A percentile compares a stretch with the other conserved stretches of the same genome.
Conservation (phyloP, 169 alveolate genomes). For the Cryptosporidium felis region DNA sequence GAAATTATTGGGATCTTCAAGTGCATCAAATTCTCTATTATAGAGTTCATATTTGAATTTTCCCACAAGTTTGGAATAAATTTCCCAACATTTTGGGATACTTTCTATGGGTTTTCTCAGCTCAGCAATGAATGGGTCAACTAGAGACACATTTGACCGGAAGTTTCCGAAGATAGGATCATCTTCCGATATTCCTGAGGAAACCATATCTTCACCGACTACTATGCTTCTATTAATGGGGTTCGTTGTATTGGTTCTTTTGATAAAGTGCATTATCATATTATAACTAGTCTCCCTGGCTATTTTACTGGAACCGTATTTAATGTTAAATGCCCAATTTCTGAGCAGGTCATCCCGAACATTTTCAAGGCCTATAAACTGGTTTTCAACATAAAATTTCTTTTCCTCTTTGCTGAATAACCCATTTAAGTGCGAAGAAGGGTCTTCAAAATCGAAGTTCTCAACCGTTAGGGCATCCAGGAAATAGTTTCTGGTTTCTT, state of each 20-base stretch:
- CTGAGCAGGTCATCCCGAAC: conserved; percentile 37
- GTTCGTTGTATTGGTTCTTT: background rate
- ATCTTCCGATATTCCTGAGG: too few relatives aligned
- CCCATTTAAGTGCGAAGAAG: background rate
- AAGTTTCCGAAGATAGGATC: too few relatives aligned
- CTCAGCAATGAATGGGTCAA: background rate
- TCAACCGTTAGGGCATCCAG: too few relatives aligned
- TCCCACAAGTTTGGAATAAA: background rate
- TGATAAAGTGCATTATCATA: conserved; percentile 8
- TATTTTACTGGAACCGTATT: conserved; percentile 28
- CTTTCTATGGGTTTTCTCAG: background rate
- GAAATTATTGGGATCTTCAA: background rate
- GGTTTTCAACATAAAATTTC: background rate
- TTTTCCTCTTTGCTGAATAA: background rate
- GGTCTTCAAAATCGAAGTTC: background rate
- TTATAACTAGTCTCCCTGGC: background rate
- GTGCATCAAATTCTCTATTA: conserved; percentile 15
- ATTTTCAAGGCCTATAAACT: background rate
- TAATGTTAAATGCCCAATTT: conserved; percentile 65
- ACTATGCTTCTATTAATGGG: background rate
- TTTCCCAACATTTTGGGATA: conserved; percentile 23
- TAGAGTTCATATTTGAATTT: conserved; percentile 1
- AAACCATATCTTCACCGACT: background rate
- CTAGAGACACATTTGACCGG: too few relatives aligned
- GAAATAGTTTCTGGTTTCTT: too few relatives aligned